Base-by-base conservation (phyloP, 2,329 filamentous ascomycete species). In the Phyllosticta citrichinensis region DNA sequence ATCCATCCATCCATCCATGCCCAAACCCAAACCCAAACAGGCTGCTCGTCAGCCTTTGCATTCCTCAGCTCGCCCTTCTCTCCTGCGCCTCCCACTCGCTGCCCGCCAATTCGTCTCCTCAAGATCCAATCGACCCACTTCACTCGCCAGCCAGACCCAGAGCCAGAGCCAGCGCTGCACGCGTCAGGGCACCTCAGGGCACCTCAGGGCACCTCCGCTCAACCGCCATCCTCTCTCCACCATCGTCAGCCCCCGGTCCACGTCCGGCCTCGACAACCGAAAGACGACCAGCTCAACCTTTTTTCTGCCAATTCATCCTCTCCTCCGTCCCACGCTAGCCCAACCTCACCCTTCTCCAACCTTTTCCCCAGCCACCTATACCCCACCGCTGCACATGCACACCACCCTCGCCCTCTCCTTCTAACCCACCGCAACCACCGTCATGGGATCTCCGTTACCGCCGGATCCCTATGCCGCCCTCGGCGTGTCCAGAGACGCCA, bases 381-480 rank as follows among this genome's bases (percentile, higher is more conserved):
- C 61, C 56, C 40, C 62, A 47, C 60, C 47, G 57, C 35, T 50
- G 50, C 55, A 59, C 35, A 55, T 40, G 52, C 62, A 40, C 64
- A 51, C 58, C 52, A 35, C 57, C 62, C 51, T 30, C 20, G 22
- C 20, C 51, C 47, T 54, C 62, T 59, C 30, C 5, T 30, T 25
- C 17, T 51, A 52, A 55, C 52, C 50, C 33, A 19, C 51, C 56
- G 35, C 56, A 52, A 53, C 52, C 54, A 81, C 82, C 77, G 78
- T 72, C 71, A 77, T 82, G 66, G 71, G 71, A 55, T 73, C 74
- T 35, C 71, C 75, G 56, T 68, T 79, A 62, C 75, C 83, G 33
- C 80, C 84, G 64, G 90, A 97, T 77, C 93, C 91, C 56, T 96
- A 96, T 79, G 83, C 80, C 69, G 80, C 83, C 60, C 81, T 97